Base-by-base conservation (phyloP, 2,329 filamentous ascomycete genomes). In the Stenocarpella maydis region DNA sequence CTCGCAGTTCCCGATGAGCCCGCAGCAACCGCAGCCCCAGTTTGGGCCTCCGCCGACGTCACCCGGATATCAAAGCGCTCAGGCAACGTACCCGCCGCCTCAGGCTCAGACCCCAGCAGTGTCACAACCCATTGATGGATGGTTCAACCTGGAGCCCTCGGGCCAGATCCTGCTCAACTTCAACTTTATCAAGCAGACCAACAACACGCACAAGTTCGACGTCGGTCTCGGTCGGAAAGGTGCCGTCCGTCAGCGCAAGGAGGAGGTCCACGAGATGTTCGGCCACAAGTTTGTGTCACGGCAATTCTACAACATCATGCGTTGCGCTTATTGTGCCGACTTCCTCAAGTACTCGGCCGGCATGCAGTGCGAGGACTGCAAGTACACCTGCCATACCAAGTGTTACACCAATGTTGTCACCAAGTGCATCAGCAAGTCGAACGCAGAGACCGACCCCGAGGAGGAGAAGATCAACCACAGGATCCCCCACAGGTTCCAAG, bases 301-400 rank as follows among this genome's bases (percentile, higher is more conserved):
- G 80, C 96, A 98, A 80, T 99, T 99, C 82, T 99, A 98, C 90
- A 99, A 98, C 86, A 98, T 99, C 78, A 99, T 99, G 96, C 95
- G 96, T 72, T 99, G 96, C 82, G 96, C 96, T 17, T 90, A 98
- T 43, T 99, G 96, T 79, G 96, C 95, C 71, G 96, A 99, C 74
- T 98, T 99, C 78, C 91, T 99, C 82, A 99, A 98, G 79, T 98
- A 98, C 79, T 97, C 95, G 60, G 93, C 96, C 26, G 96, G 96
- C 72, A 99, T 99, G 95, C 96, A 99, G 83, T 99, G 96, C 81
- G 93, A 97, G 73, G 96, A 99, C 82, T 99, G 96, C 91, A 98
- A 98, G 83, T 98, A 98, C 83, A 98, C 95, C 47, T 99, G 96
- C 82, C 96, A 99, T 81, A 95, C 94, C 76, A 98, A 98, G 82